phyloP scores from a whole-genome alignment of 1,139 yeast species.

The Protomyces inundatus region DNA sequence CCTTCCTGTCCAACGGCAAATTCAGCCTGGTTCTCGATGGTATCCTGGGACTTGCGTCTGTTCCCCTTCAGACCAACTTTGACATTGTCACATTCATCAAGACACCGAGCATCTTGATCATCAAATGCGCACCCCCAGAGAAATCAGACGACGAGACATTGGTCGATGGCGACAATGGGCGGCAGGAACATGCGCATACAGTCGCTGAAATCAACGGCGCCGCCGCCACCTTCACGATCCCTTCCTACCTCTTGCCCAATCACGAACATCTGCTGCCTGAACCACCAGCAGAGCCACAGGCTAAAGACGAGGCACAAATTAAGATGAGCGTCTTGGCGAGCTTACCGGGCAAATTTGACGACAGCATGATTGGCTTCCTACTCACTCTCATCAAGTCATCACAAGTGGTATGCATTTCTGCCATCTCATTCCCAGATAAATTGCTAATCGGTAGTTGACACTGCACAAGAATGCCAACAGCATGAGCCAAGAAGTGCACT shows the following conservation, averaged over 20 bases:
- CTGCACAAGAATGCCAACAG: constrained; percentile 22
- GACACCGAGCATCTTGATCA: background rate
- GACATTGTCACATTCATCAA: constrained; percentile 17
- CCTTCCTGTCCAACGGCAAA: constrained; percentile 9
- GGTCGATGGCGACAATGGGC: background rate
- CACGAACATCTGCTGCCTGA: constrained; percentile 18
- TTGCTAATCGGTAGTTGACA: background rate
- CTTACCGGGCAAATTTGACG: constrained; percentile 12
- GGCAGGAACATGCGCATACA: background rate
- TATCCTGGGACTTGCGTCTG: constrained; percentile 13
- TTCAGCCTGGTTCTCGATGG: constrained; percentile 13
- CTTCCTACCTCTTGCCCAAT: constrained; percentile 14
- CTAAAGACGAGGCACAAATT: constrained; percentile 4
- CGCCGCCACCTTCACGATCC: constrained; percentile 6
- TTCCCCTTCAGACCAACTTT: constrained; percentile 10
- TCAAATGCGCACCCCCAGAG: background rate
- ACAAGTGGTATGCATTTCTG: background rate
- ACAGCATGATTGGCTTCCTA: constrained; percentile 13
- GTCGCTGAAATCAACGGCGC: constrained; percentile 2
- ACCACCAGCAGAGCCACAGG: background rate
- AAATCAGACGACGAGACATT: background rate
- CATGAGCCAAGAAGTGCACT: constrained; percentile 9
- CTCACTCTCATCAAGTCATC: constrained; percentile 11
- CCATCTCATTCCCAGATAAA: background rate
- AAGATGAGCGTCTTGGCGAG: constrained; percentile 13